Conservation (phyloP, 176 grass and related monocot species). For the Saccharum officinarum region DNA sequence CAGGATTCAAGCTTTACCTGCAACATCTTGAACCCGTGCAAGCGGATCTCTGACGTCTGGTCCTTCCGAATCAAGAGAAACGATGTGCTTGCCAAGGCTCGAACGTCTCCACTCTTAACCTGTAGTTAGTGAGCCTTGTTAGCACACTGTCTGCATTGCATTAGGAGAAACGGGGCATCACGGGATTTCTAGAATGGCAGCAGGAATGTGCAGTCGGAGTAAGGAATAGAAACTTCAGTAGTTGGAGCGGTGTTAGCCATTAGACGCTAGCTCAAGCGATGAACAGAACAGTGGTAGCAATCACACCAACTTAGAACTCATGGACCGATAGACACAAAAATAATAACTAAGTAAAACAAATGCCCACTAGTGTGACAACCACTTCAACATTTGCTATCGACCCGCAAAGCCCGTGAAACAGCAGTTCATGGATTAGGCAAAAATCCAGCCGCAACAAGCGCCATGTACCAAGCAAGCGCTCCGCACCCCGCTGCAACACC, state of each 20-base stretch:
- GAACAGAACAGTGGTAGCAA: not conserved
- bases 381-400: not conserved
- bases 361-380: not conserved
- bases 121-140: slow-evolving; percentile 31
- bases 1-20: slow-evolving; percentile 57
- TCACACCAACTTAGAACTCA: not conserved
- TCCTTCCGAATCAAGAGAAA: slow-evolving; percentile 86
- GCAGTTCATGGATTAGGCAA: not conserved
- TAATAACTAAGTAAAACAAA: not conserved
- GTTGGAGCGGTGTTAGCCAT: not conserved
- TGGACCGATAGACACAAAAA: not conserved
- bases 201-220: not conserved
- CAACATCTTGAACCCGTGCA: slow-evolving; percentile 97
- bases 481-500: not conserved
- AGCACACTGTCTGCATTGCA: not conserved
- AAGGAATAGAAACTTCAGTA: not conserved
- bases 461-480: not conserved
- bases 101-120: slow-evolving; percentile 81
- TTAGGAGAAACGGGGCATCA: slow-evolving; percentile 17
- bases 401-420: not conserved
- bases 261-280: not conserved
- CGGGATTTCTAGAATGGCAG: not conserved
- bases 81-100: slow-evolving; percentile 69
- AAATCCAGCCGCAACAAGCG: not conserved
- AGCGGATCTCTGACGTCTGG: slow-evolving; percentile 76